Percentiles rank a stretch among this genome's conserved stretches.
Evolutionary conservation across 176 grass and related monocot species (phyloP).

Genomic region (Aegilops umbellulata): DNA sequence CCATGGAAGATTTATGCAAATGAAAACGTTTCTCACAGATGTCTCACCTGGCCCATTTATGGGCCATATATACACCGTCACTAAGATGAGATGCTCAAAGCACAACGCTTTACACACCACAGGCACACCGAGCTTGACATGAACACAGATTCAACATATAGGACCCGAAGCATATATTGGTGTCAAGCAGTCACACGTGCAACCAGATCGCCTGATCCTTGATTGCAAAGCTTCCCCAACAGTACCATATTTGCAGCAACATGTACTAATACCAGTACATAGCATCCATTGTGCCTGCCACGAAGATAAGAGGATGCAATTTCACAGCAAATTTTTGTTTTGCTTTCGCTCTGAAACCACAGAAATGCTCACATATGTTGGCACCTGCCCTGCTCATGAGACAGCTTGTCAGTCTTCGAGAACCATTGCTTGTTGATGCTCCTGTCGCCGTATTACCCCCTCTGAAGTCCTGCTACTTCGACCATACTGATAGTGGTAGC

Average conservation of each 20-base stretch:
- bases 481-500: constrained; percentile 42
- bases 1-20: neutral
- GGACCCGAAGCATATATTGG: neutral
- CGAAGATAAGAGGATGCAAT: neutral
- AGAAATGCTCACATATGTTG: neutral
- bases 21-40: neutral
- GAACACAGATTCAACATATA: neutral
- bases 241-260: neutral
- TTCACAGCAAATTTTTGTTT: neutral
- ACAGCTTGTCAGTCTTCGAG: constrained; percentile 18
- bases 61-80: neutral
- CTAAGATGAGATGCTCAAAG: neutral
- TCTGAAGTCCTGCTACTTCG: constrained; percentile 20
- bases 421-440: constrained; percentile 20
- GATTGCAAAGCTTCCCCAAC: no score
- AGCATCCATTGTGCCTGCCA: neutral
- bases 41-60: neutral
- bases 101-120: neutral
- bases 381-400: neutral
- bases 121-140: neutral
- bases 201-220: neutral
- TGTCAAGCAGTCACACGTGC: neutral
- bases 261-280: neutral
- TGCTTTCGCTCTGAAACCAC: neutral
- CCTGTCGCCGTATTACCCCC: constrained; percentile 10